A percentile compares a stretch with the other conserved stretches of the same genome.
Conservation (phyloP, 192 early-diverging fungal genomes). For the Coemansia interrupta region DNA sequence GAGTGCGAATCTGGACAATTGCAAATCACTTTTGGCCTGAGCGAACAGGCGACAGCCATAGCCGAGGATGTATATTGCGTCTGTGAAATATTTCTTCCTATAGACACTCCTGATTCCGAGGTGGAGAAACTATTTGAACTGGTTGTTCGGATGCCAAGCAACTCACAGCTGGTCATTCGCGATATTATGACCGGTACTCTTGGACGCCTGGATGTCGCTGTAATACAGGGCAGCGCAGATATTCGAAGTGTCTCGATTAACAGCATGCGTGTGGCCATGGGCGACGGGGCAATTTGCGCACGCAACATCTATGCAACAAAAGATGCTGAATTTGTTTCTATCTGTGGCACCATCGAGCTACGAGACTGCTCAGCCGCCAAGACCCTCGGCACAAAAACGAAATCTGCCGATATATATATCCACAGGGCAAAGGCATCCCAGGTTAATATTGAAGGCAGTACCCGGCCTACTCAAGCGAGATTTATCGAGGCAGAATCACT, state of each 20-base stretch:
- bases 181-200: slow-evolving; percentile 8
- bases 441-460: not conserved
- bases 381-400: slow-evolving; percentile 2
- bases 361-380: slow-evolving; percentile 10
- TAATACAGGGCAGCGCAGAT: slow-evolving; percentile 15
- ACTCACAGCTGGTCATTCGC: slow-evolving; percentile 7
- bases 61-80: too few relatives aligned
- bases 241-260: not conserved
- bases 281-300: slow-evolving; percentile 18
- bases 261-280: slow-evolving; percentile 24
- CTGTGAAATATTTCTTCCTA: not conserved
- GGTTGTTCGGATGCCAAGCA: slow-evolving; percentile 22
- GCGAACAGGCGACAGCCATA: too few relatives aligned
- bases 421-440: not conserved
- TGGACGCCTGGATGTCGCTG: slow-evolving; percentile 16
- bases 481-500: slow-evolving; percentile 5
- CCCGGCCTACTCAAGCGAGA: not conserved
- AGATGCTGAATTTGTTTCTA: slow-evolving; percentile 21
- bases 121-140: slow-evolving; percentile 7
- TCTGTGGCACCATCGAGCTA: slow-evolving; percentile 10
- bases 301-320: not conserved
- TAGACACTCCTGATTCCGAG: not conserved
- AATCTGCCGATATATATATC: slow-evolving; percentile 6
- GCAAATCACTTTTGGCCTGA: too few relatives aligned
- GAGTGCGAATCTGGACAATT: too few relatives aligned